These are phyloP conservation scores for Byssochlamys sp. DNA, from an alignment of 2,329 filamentous ascomycete genomes.

Conservation along the genomic window DNA sequence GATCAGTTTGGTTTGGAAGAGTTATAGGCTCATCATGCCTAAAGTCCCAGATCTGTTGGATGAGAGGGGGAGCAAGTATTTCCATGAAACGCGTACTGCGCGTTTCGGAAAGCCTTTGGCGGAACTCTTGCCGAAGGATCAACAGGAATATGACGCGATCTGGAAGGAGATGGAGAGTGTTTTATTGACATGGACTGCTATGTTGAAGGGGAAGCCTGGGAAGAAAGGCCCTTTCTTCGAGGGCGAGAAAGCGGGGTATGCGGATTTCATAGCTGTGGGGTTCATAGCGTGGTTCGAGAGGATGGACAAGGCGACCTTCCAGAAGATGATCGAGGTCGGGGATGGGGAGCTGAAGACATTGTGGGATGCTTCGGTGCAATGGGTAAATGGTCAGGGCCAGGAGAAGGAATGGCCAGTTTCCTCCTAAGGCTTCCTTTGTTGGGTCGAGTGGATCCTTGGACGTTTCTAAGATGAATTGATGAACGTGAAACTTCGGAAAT, in stretches of 20 bases:
- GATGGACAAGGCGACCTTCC: constrained; percentile 13
- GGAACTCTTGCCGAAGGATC: constrained; percentile 19
- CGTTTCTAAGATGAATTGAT: background rate
- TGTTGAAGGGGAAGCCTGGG: constrained; percentile 19
- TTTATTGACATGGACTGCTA: constrained; percentile 11
- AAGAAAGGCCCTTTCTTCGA: constrained; percentile 28
- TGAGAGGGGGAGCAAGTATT: constrained; percentile 20
- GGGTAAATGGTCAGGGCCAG: constrained; percentile 24
- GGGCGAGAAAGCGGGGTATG: constrained; percentile 21
- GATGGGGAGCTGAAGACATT: constrained; percentile 19
- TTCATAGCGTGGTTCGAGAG: constrained; percentile 18
- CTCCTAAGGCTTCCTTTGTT: background rate
- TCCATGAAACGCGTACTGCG: constrained; percentile 18
- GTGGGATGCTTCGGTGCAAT: constrained; percentile 22
- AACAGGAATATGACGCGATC: constrained; percentile 9
- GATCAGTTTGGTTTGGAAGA: background rate
- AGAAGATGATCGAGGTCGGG: constrained; percentile 15
- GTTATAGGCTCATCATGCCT: constrained; percentile 13
- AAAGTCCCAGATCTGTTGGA: constrained; percentile 17
- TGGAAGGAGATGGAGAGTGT: constrained; percentile 14
- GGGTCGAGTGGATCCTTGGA: background rate
- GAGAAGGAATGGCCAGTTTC: constrained; percentile 23
- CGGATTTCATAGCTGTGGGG: constrained; percentile 19
- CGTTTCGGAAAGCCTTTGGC: constrained; percentile 19
- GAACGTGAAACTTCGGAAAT: no score